Evolutionary conservation across 176 grass and related monocot genomes (phyloP), one percentile per base, ranked within the genome.

Genomic region (Cymbopogon citratus): DNA sequence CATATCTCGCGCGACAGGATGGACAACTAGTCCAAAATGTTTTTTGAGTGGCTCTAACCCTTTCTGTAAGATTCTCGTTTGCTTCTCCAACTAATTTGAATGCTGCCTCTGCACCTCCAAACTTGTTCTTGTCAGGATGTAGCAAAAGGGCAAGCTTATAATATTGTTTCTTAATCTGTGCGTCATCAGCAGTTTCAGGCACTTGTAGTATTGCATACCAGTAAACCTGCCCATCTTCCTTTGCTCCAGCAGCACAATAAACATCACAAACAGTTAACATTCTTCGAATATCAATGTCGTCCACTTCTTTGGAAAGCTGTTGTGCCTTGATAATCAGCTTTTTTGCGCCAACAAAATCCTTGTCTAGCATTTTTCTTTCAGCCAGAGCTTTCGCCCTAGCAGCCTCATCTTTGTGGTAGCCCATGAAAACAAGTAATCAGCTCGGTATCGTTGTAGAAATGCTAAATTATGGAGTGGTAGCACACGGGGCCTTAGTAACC

Each of bases 401-500:
- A 63, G 94, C 94, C 66, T 94, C 91, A 78, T 94, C 93, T 81
- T 89, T 96, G 90, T 96, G 92, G 90, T 90, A 96, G 18, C 92
- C 93, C 93, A 97, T 97, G 52, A 13, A 56, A 81, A 71, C 78
- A 72, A 71, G 71, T 46, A 41, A 41, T 41, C 39, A 41, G 1
- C 39, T 49, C 15, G 27, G 2, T 46, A 66, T 18, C 1, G 41
- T 66, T 31, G 16, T 18, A 46, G 31, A 33, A 33, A 33, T 33
- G 31, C 3, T 33, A 33, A 33, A 33, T 33, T 1, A 33, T 49
- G 40, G 26, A 79, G 25, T 33, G 46, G 26, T 45, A 77, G 75
- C 39, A 39, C 13, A 78, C 76, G 34, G 18, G n/a, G 64, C 4
- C 14, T 48, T 11, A 79, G 25, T 31, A 49, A 34, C 18, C 61